Base-by-base conservation (phyloP, 2,329 filamentous ascomycete species). In the Fusarium ambrosium region DNA sequence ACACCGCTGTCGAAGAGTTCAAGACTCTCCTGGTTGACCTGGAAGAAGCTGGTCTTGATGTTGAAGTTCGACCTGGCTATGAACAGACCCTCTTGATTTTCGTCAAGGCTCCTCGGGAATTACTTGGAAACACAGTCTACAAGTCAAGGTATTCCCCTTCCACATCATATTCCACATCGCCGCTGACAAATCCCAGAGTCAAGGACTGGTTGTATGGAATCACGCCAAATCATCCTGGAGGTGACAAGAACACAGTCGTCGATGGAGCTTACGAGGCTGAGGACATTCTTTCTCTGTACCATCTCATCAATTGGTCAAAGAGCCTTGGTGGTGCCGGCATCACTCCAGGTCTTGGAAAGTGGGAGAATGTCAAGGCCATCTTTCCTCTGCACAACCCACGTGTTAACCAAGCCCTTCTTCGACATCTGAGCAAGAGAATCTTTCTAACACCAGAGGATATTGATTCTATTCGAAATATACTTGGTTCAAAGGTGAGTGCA, bases 191-290 rank as follows among this genome's bases (percentile, higher is more conserved):
- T 14, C 3, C 1, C 8, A 93, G 93, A 76, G 90, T 94, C 36
- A 92, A 91, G 75, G 93, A 95, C 80, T 95, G 92, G 92, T 86
- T 95, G 24, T 90, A 93, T 79, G 92, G 92, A 51, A 90, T 94
- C 71, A 89, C 89, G 51, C 87, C 91, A 55, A 87, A 87, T 45
- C 90, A 93, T 62, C 93, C 93, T 0, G 86, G 86, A 82, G 71
- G 86, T 86, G 74, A 86, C 85, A 81, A 84, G 81, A 64, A 87
- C 88, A 78, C 89, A 85, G 29, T 87, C 87, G 62, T 87, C 87
- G 77, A 90, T 84, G 83, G 79, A 13, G 77, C 75, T 5, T 86
- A 80, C 43, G 91, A 94, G 77, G 89, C 93, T 20, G 93, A 95
- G 80, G 88, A 93, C 51, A 85, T 94, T 9, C 88, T 93, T 11